Evolutionary conservation across 179 eudicot genomes (phyloP).

Genomic region (Beta lomatogona): DNA sequence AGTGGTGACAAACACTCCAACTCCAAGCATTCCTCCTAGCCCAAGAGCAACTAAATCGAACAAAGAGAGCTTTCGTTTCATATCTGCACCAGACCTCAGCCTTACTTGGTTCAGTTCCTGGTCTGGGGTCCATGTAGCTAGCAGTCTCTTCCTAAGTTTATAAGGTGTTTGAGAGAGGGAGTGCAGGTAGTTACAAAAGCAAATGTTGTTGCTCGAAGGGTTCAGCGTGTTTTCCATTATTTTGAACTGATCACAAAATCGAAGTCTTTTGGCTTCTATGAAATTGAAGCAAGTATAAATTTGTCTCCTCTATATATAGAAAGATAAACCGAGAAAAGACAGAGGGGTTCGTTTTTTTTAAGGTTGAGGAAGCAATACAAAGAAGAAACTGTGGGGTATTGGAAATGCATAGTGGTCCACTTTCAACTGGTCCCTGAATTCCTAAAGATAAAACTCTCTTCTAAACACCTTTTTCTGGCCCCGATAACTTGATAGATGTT

Average conservation of each 20-base stretch:
- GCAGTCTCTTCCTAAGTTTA: constrained; percentile 57
- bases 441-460: constrained; percentile 22
- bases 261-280: constrained; percentile 15
- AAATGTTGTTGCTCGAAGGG: constrained; percentile 20
- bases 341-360: constrained; percentile 13
- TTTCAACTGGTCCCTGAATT: constrained; percentile 11
- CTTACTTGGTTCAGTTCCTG: constrained; percentile 74
- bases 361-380: constrained; percentile 20
- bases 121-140: constrained; percentile 78
- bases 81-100: constrained; percentile 85
- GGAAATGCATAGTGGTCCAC: constrained; percentile 35
- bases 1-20: constrained; percentile 78
- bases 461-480: constrained; percentile 21
- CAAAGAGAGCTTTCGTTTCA: constrained; percentile 72
- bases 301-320: neutral
- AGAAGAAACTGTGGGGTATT: constrained; percentile 23
- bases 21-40: constrained; percentile 86
- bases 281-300: constrained; percentile 15
- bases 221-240: constrained; percentile 28
- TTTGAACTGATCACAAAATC: constrained; percentile 9
- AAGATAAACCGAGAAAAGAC: constrained; percentile 9
- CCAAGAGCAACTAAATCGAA: constrained; percentile 74
- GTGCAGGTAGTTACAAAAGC: constrained; percentile 35
- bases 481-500: constrained; percentile 22
- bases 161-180: constrained; percentile 70